phyloP scores from a whole-genome alignment of 1,139 yeast genomes.

The Yamadazyma triangularis region DNA sequence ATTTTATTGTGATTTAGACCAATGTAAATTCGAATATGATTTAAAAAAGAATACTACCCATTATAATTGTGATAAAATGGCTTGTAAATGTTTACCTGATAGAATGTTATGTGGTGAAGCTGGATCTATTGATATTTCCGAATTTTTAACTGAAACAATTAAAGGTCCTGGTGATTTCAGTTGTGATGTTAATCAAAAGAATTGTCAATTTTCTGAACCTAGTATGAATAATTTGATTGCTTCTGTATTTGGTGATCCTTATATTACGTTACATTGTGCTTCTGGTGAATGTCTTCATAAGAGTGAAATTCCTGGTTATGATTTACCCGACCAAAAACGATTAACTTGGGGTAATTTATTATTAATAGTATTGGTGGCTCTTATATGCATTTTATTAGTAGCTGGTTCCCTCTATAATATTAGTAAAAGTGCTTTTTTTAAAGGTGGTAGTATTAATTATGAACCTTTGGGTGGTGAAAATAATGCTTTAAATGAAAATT shows the following conservation, averaged over 20 bases:
- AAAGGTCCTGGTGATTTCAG: conserved; percentile 89
- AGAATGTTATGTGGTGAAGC: conserved; percentile 90
- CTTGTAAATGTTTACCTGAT: conserved; percentile 86
- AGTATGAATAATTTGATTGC: conserved; percentile 90
- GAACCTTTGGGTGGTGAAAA: conserved; percentile 31
- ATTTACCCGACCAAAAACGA: conserved; percentile 54
- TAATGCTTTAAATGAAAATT: conserved; percentile 46
- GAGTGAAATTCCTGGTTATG: conserved; percentile 89
- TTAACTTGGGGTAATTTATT: conserved; percentile 48
- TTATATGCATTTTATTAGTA: conserved; percentile 32
- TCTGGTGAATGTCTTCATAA: conserved; percentile 92
- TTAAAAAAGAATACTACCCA: conserved; percentile 62
- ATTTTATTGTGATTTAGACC: conserved; percentile 77
- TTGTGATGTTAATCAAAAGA: conserved; percentile 59
- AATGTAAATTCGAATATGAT: conserved; percentile 69
- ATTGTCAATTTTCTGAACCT: conserved; percentile 86
- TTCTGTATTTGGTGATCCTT: conserved; percentile 89
- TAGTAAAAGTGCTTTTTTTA: conserved; percentile 62
- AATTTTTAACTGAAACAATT: conserved; percentile 84
- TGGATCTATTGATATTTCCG: conserved; percentile 93
- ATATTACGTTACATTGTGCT: conserved; percentile 71
- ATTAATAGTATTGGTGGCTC: conserved; percentile 46
- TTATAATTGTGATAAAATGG: conserved; percentile 70
- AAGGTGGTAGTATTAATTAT: conserved; percentile 18
- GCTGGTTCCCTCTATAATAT: conserved; percentile 49